Evolutionary conservation across 345 rosid species (phyloP), one percentile per base, ranked within the genome.

Genomic region (Eucalyptus microcorys): DNA sequence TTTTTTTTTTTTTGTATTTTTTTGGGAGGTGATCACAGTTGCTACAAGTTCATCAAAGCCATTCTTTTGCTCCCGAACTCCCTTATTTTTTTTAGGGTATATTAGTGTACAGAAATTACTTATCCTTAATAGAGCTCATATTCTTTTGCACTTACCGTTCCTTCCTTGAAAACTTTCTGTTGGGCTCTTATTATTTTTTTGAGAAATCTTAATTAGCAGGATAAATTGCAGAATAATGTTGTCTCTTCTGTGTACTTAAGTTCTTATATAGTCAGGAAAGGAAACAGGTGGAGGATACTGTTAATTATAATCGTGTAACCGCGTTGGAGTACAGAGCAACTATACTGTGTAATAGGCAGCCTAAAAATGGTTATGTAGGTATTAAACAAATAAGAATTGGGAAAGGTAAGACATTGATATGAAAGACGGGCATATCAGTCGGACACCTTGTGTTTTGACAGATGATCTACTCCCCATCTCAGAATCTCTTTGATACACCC

Each of bases 271-370:
- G 76, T 7, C 19, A 8, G 37, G 37, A n/a, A 24, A 64, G 32
- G 76, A 64, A n/a, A 64, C 19, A 14, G 76, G 37, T n/a, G 71
- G 68, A 61, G 71, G 68, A 61, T 30, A 12, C 68, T 30, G 8
- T 61, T 30, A 61, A 13, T 30, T 30, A 61, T 13, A 30, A 61
- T 30, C 1, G 17, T 13, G 68, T 21, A 6, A 30, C 14, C 14
- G 1, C 16, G 0, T 9, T 2, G 59, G 10, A 55, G 8, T 55
- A 8, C 5, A 14, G 16, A 22, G 27, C 27, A 7, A 21, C 4
- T 24, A 22, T 22, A 9, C 26, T 21, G 11, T 4, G 7, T 22
- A 55, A 55, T 55, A 0, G 2, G 59, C 8, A 22, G 59, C 53
- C 53, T 0, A 50, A 7, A 50, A 50, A 50, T 0, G 21, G 53